Evolutionary conservation across 2,329 filamentous ascomycete genomes (phyloP), one percentile per base, ranked within the genome.

Genomic region (Fusarium circinatum): DNA sequence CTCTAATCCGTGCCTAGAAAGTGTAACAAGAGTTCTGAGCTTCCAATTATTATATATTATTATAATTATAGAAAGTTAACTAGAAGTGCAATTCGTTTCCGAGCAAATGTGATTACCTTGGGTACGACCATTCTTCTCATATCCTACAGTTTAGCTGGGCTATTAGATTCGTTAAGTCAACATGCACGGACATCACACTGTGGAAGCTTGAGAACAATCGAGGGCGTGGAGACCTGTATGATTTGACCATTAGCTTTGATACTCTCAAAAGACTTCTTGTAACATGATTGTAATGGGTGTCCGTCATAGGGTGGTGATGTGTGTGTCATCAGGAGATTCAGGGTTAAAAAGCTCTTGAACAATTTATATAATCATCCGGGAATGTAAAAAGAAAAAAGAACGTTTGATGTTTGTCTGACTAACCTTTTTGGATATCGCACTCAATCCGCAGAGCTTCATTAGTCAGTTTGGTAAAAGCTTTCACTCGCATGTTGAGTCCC

Each of bases 321-420:
- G 81, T 84, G 79, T 81, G 83, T 89, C 88, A 89, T 90, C 86
- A 89, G 86, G 79, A 83, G 81, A 83, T 76, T 89, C 88, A 90
- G 89, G 88, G 88, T 91, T 90, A 90, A 91, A 91, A 91, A 91
- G 89, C 89, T 90, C 88, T 87, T 89, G 86, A 85, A 82, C 65
- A 73, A 20, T 65, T 84, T 85, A 80, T 86, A 83, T 86, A 89
- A 90, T 89, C 89, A 87, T 90, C 73, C 86, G 71, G 66, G 73
- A 79, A 84, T 42, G 55, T 28, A 65, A 48, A 42, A 63, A 51
- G 44, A 65, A 62, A 59, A 71, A 45, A 26, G 12, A 47, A 26
- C 10, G 47, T 13, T 41, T 24, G 20, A 52, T 30, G 39, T n/a
- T 55, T 45, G 52, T 41, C 36, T 58, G 42, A 87, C 87, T 84